These are phyloP conservation scores for Phlebopus sp. DNA, from an alignment of 1,284 basidiomycete genomes.

Conservation along the genomic window DNA sequence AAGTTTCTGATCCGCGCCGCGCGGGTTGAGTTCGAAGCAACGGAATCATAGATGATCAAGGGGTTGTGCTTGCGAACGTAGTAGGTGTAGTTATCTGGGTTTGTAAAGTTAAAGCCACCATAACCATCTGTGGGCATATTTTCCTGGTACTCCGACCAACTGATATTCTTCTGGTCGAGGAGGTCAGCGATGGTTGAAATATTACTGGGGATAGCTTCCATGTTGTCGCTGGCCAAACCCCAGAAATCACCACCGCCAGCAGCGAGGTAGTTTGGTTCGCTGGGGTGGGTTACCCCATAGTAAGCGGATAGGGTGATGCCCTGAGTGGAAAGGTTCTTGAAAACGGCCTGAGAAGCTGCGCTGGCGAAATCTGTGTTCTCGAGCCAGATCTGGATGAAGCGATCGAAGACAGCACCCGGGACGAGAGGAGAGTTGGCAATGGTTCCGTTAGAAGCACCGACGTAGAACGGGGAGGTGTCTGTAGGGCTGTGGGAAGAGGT, in stretches of 20 bases:
- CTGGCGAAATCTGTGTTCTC: slow-evolving; percentile 53
- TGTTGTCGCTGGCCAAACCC: slow-evolving; percentile 49
- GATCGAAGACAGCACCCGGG: slow-evolving; percentile 47
- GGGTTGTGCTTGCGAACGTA: slow-evolving; percentile 58
- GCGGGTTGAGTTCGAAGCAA: slow-evolving; percentile 40
- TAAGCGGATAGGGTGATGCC: slow-evolving; percentile 53
- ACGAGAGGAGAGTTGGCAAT: slow-evolving; percentile 21
- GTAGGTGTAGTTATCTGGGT: slow-evolving; percentile 40
- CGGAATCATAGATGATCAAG: slow-evolving; percentile 48
- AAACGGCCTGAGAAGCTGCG: slow-evolving; percentile 36
- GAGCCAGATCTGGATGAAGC: slow-evolving; percentile 51
- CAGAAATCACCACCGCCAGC: slow-evolving; percentile 56
- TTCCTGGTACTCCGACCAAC: slow-evolving; percentile 58
- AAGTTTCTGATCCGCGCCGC: slow-evolving; percentile 53
- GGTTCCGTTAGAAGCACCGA: slow-evolving; percentile 23
- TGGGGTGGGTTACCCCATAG: slow-evolving; percentile 60
- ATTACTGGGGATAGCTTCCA: slow-evolving; percentile 36
- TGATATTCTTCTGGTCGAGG: slow-evolving; percentile 56
- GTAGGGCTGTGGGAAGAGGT: slow-evolving; percentile 19
- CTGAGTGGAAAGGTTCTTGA: slow-evolving; percentile 48
- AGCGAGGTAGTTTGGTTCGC: slow-evolving; percentile 60
- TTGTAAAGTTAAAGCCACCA: slow-evolving; percentile 45
- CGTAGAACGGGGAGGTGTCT: slow-evolving; percentile 24
- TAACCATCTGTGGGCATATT: slow-evolving; percentile 58
- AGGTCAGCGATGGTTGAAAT: slow-evolving; percentile 64